Base-by-base conservation (phyloP, 2,329 filamentous ascomycete species). In the Fusarium illudens region DNA sequence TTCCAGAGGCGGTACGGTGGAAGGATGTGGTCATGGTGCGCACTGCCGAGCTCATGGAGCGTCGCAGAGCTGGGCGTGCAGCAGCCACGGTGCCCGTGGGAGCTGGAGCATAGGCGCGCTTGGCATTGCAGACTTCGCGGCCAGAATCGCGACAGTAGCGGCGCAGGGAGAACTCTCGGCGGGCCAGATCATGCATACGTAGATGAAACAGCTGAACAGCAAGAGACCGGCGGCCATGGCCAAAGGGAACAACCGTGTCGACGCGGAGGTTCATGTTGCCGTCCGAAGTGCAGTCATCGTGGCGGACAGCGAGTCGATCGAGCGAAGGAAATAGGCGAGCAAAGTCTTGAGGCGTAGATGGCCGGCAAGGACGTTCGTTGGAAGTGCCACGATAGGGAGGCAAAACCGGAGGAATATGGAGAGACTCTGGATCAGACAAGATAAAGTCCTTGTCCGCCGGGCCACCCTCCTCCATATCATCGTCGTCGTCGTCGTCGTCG, bases 231-330 rank as follows among this genome's bases (percentile, higher is more conserved):
- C 87, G 87, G 37, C 86, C 86, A 19, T 70, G 86, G 22, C 86
- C 86, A 20, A 71, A 59, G 25, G 86, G 84, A 46, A 92, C 87
- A 66, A 92, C 84, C 6, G 93, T 95, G 76, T 97, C 94, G 61
- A 98, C 86, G 30, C 94, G 90, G 60, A 99, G 85, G 77, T 98
- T 98, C 93, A 97, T 96, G 83, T 97, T 97, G 33, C 95, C 95
- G 77, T 99, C 95, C 4, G 90, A 81, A 0, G 94, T 96, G 50
- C 92, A 89, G 79, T 97, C 93, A 76, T 98, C 96, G 76, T 98
- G 95, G 27, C 92, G 89, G 75, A 99, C 93, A 33, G 88, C 88
- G 54, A 98, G 82, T 58, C 92, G 88, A 76, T 93, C 89, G 70
- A 90, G 86, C 9, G 94, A 96, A 11, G 96, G 95, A 78, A 97